Evolutionary conservation across 345 rosid species (phyloP).

Genomic region (Syzygium oleosum): DNA sequence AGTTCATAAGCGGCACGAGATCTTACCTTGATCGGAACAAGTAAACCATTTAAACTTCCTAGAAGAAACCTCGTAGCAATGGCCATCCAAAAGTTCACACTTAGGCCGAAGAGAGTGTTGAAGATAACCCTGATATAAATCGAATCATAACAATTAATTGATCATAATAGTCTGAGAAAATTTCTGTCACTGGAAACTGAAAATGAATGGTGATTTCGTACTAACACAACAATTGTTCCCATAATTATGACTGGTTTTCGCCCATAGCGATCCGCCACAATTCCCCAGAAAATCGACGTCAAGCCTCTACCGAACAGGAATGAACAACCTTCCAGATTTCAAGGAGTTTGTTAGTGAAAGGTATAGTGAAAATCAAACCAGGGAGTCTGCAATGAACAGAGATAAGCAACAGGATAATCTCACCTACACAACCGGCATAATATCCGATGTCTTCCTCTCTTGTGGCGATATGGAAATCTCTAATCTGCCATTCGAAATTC

Average conservation of each 20-base stretch:
- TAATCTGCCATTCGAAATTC: constrained; percentile 33
- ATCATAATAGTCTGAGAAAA: background rate
- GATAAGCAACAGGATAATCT: constrained; percentile 9
- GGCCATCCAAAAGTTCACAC: constrained; percentile 94
- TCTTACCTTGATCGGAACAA: constrained; percentile 79
- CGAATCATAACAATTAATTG: background rate
- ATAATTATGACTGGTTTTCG: constrained; percentile 78
- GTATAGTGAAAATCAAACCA: background rate
- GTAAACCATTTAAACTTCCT: constrained; percentile 82
- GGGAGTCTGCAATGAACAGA: background rate
- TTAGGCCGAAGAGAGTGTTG: constrained; percentile 86
- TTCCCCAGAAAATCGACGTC: constrained; percentile 83
- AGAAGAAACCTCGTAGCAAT: constrained; percentile 66
- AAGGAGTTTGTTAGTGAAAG: background rate
- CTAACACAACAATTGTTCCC: constrained; percentile 71
- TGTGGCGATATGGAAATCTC: constrained; percentile 63
- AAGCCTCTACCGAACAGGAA: constrained; percentile 83
- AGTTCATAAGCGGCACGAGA: background rate
- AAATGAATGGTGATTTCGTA: background rate
- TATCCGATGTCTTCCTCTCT: constrained; percentile 85
- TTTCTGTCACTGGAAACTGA: background rate
- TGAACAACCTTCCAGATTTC: constrained; percentile 48
- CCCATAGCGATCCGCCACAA: constrained; percentile 84
- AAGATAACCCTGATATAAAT: constrained; percentile 59
- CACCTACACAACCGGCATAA: constrained; percentile 88